Conservation (phyloP, 2,329 filamentous ascomycete genomes). For the Aspergillus sclerotialis region DNA sequence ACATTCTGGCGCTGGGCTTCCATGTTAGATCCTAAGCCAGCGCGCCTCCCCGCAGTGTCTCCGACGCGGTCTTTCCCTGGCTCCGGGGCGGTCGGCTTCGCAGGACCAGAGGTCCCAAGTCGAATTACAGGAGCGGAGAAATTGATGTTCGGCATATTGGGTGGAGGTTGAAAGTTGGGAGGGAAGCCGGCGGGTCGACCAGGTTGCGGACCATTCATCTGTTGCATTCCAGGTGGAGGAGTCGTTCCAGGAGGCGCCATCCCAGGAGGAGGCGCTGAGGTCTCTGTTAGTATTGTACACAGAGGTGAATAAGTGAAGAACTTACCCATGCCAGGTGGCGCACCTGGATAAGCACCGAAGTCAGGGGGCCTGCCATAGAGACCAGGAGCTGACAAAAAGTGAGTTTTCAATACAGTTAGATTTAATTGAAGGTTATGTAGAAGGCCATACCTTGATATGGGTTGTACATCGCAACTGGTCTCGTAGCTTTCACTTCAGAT, state of each 20-base stretch:
- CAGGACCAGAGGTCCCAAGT: constrained; percentile 65
- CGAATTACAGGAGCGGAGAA: constrained; percentile 96
- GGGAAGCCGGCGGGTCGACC: constrained; percentile 75
- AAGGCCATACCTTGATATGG: constrained; percentile 34
- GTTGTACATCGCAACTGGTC: constrained; percentile 33
- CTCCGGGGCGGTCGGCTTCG: constrained; percentile 50
- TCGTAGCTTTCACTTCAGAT: constrained; percentile 12
- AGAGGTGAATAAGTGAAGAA: constrained; percentile 5
- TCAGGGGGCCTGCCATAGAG: constrained; percentile 69
- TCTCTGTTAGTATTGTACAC: constrained; percentile 11
- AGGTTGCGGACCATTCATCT: constrained; percentile 65
- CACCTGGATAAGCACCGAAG: constrained; percentile 65
- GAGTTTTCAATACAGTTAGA: not conserved
- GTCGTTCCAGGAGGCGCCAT: constrained; percentile 73
- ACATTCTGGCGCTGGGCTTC: constrained; percentile 62
- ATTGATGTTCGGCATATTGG: constrained; percentile 95
- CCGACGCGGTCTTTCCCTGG: constrained; percentile 39
- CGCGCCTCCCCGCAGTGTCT: constrained; percentile 42
- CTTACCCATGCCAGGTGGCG: constrained; percentile 77
- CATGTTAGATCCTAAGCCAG: constrained; percentile 55
- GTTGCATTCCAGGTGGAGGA: constrained; percentile 70
- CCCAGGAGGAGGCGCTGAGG: constrained; percentile 65
- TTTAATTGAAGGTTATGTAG: not conserved
- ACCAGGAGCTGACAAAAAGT: constrained; percentile 24
- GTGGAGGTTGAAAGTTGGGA: constrained; percentile 75